A percentile compares a stretch with the other conserved stretches of the same genome.
Evolutionary conservation across 2,329 filamentous ascomycete species (phyloP).

Genomic region (Geosmithia putterillii): DNA sequence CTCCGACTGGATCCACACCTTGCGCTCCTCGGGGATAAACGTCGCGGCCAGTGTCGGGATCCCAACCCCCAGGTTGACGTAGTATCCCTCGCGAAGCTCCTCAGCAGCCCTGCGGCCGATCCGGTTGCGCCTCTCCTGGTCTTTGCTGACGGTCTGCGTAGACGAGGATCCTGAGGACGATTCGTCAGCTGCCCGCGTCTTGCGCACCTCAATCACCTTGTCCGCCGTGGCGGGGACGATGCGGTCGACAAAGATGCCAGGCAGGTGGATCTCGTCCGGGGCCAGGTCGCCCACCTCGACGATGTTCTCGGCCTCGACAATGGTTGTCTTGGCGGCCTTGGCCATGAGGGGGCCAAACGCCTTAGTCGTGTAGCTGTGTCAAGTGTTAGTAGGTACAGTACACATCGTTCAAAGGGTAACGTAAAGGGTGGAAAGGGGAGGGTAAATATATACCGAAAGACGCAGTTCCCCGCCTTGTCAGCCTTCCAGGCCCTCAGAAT

Average conservation of each 20-base stretch:
- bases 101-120: slow-evolving; percentile 69
- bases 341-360: slow-evolving; percentile 68
- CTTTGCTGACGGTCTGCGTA: slow-evolving; percentile 21
- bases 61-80: slow-evolving; percentile 69
- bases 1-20: slow-evolving; percentile 77
- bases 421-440: too few species aligned
- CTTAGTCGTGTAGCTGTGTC: slow-evolving; percentile 62
- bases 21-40: slow-evolving; percentile 53
- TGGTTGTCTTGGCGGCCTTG: slow-evolving; percentile 65
- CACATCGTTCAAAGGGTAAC: too few species aligned
- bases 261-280: slow-evolving; percentile 64
- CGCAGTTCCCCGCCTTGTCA: slow-evolving; percentile 65
- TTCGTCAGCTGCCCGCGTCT: slow-evolving; percentile 33
- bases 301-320: slow-evolving; percentile 78
- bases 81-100: slow-evolving; percentile 70
- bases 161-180: slow-evolving; percentile 21
- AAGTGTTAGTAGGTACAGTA: not conserved
- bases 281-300: slow-evolving; percentile 62
- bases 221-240: slow-evolving; percentile 61
- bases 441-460: slow-evolving; percentile 46
- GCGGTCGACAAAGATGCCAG: slow-evolving; percentile 72
- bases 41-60: slow-evolving; percentile 78
- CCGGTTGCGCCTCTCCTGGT: slow-evolving; percentile 46
- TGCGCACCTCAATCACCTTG: slow-evolving; percentile 62
- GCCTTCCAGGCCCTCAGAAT: slow-evolving; percentile 68